Percentiles rank a stretch among this genome's conserved stretches.
Conservation (phyloP, 208 protist species). For the Plasmodiophora brassicae region DNA sequence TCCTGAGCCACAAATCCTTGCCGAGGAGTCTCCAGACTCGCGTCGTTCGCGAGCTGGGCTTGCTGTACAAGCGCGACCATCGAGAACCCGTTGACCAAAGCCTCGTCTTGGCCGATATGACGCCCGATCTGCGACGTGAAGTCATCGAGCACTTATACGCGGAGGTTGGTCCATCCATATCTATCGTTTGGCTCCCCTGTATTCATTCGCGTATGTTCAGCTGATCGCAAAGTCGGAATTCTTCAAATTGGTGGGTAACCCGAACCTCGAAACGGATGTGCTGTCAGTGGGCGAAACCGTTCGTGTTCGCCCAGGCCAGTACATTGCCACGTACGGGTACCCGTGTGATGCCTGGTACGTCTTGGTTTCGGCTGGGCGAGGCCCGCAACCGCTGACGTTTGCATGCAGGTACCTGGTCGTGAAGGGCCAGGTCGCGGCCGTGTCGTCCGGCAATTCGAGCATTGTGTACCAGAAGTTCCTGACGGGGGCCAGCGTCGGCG, state of each 20-base stretch:
- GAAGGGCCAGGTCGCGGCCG: background rate
- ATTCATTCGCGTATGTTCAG: too few relatives aligned
- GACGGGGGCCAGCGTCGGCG: background rate
- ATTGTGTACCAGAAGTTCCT: background rate
- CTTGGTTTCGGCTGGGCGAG: too few relatives aligned
- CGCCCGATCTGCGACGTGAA: background rate
- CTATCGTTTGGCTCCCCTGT: background rate
- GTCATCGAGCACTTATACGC: background rate
- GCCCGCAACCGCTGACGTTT: too few relatives aligned
- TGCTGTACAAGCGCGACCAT: background rate
- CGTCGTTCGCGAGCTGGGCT: background rate
- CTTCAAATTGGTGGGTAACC: background rate
- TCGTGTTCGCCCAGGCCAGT: background rate
- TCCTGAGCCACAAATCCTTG: background rate
- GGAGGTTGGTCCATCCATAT: background rate
- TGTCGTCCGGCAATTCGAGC: background rate
- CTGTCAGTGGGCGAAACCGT: background rate
- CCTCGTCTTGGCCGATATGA: background rate
- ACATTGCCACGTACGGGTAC: background rate
- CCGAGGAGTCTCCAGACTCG: background rate
- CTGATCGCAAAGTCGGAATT: background rate
- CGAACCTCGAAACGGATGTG: background rate
- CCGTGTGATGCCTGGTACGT: background rate
- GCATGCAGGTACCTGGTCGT: constrained; percentile 19
- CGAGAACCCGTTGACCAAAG: background rate